Conservation (phyloP, 495 filamentous ascomycete species). For the Lindgomyces ingoldianus region DNA sequence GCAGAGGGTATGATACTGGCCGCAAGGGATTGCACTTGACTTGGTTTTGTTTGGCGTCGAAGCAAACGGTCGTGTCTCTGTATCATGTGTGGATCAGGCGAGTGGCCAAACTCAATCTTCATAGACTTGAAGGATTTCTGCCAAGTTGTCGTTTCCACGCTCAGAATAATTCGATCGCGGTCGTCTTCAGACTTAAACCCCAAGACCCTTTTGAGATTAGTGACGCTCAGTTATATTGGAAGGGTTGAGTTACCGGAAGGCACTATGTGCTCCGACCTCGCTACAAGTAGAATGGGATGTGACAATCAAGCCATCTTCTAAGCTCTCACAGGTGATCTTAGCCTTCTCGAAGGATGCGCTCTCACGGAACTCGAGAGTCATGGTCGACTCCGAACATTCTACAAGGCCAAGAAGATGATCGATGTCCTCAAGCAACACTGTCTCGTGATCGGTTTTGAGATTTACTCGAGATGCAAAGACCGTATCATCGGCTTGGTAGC, state of each 20-base stretch:
- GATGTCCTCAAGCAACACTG: slow-evolving; percentile 8
- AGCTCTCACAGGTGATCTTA: not conserved
- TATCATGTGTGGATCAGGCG: not conserved
- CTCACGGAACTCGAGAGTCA: slow-evolving; percentile 2
- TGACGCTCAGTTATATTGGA: not conserved
- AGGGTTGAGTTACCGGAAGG: not conserved
- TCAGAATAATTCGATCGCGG: not conserved
- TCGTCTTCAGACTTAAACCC: not conserved
- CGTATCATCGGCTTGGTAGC: not conserved
- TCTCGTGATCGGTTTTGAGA: not conserved
- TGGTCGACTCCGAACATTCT: not conserved
- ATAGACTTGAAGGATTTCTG: not conserved
- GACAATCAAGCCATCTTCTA: slow-evolving; percentile 1
- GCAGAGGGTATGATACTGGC: not conserved
- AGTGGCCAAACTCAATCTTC: slow-evolving; percentile 11
- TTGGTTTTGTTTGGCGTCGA: not conserved
- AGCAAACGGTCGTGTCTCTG: not conserved
- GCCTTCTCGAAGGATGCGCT: not conserved
- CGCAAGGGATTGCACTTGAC: not conserved
- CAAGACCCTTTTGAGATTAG: not conserved
- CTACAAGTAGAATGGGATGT: slow-evolving; percentile 9
- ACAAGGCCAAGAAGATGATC: slow-evolving; percentile 10
- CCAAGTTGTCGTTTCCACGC: not conserved
- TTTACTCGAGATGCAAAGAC: not conserved
- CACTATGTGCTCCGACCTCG: slow-evolving; percentile 3